Evolutionary conservation across 768 basidiomycete species (phyloP).

Genomic region (Tulasnella sp.): DNA sequence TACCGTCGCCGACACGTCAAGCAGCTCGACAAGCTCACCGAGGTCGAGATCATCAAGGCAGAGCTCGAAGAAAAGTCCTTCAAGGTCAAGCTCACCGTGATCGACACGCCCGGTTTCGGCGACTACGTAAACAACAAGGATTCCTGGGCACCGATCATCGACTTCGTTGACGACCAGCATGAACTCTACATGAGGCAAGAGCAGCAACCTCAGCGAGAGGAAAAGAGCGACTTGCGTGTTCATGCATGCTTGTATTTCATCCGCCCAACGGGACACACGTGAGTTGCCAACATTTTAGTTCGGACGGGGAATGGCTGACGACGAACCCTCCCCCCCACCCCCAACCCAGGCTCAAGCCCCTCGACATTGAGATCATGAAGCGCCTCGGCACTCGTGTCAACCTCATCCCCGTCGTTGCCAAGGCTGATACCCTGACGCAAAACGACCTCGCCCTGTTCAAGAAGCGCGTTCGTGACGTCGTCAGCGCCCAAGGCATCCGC

Average conservation of each 20-base stretch:
- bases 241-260: conserved; percentile 98
- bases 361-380: conserved; percentile 99
- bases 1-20: conserved; percentile 85
- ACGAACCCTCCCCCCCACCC: conserved; percentile 34
- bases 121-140: conserved; percentile 99
- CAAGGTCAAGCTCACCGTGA: conserved; percentile 98
- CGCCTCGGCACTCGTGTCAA: conserved; percentile 97
- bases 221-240: conserved; percentile 92
- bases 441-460: conserved; percentile 90
- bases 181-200: conserved; percentile 97
- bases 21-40: conserved; percentile 97
- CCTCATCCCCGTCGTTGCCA: conserved; percentile 94
- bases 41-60: conserved; percentile 98
- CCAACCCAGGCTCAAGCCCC: conserved; percentile 72
- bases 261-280: conserved; percentile 94
- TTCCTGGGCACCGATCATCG: conserved; percentile 96
- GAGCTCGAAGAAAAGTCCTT: conserved; percentile 98
- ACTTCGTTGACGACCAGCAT: conserved; percentile 96
- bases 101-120: conserved; percentile 98
- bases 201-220: conserved; percentile 92
- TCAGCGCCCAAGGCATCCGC: conserved; percentile 86
- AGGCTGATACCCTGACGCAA: conserved; percentile 96
- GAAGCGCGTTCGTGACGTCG: conserved; percentile 83
- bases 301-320: conserved; percentile 13
- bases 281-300: conserved; percentile 38